phyloP scores from a whole-genome alignment of 352 stramenopile genomes.

The Globisporangium yorkense region DNA sequence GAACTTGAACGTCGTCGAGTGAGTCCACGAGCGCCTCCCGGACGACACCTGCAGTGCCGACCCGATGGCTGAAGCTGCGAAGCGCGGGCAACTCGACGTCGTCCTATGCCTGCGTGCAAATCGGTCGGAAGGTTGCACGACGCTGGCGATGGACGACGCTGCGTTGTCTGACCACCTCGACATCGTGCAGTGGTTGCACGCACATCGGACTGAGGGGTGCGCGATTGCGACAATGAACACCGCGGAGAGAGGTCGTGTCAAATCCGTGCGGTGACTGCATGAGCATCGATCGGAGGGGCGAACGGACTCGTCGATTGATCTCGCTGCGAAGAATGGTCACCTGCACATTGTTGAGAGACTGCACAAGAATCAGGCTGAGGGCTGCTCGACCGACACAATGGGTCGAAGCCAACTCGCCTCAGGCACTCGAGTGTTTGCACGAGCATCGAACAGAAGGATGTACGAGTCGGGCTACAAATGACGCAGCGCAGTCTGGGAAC shows the following conservation, averaged over 20 bases:
- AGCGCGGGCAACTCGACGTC: conserved; percentile 15
- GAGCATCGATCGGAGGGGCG: no score
- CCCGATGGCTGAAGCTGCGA: background rate
- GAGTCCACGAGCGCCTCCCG: background rate
- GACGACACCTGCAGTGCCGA: background rate
- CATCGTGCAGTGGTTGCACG: conserved; percentile 28
- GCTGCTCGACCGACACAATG: no score
- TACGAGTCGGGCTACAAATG: background rate
- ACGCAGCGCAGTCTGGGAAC: background rate
- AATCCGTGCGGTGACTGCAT: no score
- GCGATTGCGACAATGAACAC: background rate
- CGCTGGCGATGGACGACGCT: no score
- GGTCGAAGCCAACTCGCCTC: no score
- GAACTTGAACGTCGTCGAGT: background rate
- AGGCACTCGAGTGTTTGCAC: no score
- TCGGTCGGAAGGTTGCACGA: background rate
- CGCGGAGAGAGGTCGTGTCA: no score
- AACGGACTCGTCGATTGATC: no score
- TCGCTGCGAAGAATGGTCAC: no score
- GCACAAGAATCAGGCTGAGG: no score
- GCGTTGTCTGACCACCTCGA: conserved; percentile 14
- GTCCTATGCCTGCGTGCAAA: conserved; percentile 27
- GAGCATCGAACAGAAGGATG: background rate
- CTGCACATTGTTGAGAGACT: no score
- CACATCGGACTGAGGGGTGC: conserved; percentile 21